phyloP scores from a whole-genome alignment of 768 basidiomycete species.

The Mycena rebaudengoi region DNA sequence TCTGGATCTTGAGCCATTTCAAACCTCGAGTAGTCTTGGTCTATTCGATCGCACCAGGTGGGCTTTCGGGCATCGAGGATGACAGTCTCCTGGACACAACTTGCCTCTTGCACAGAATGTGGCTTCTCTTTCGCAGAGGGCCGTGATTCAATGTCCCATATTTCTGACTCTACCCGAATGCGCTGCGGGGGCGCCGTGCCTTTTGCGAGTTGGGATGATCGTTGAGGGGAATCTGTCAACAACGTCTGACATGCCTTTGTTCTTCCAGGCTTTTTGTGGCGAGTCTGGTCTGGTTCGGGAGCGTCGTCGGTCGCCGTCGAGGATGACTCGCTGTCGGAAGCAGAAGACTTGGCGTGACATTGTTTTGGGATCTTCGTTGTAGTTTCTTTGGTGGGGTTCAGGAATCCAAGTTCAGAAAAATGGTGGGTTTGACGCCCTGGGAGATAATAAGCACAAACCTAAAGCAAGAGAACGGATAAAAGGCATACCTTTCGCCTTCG shows the following conservation, averaged over 20 bases:
- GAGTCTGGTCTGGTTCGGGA: conserved; percentile 14
- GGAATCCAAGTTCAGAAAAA: conserved; percentile 60
- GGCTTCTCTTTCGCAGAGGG: conserved; percentile 21
- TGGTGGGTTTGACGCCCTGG: conserved; percentile 3
- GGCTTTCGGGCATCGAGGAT: conserved; percentile 45
- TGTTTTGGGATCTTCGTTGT: conserved; percentile 12
- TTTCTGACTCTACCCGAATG: conserved; percentile 44
- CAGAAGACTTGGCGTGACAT: conserved; percentile 8
- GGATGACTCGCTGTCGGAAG: conserved; percentile 25
- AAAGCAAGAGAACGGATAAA: not conserved
- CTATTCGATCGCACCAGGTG: conserved; percentile 31
- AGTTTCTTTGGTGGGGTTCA: conserved; percentile 44
- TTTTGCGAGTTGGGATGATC: conserved; percentile 3
- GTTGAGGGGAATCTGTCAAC: not conserved
- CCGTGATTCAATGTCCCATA: conserved; percentile 65
- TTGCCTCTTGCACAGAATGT: not conserved
- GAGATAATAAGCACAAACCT: not conserved
- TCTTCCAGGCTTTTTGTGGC: not conserved
- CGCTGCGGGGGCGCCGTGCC: not conserved
- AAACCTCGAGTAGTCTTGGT: not conserved
- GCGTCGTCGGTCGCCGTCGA: conserved; percentile 21
- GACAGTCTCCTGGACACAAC: conserved; percentile 34
- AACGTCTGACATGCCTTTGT: not conserved
- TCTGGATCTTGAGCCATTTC: not conserved
- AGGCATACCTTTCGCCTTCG: conserved; percentile 34